These are phyloP conservation scores for Rubia yunnanensis DNA, from an alignment of 257 asterid genomes.

Conservation along the genomic window DNA sequence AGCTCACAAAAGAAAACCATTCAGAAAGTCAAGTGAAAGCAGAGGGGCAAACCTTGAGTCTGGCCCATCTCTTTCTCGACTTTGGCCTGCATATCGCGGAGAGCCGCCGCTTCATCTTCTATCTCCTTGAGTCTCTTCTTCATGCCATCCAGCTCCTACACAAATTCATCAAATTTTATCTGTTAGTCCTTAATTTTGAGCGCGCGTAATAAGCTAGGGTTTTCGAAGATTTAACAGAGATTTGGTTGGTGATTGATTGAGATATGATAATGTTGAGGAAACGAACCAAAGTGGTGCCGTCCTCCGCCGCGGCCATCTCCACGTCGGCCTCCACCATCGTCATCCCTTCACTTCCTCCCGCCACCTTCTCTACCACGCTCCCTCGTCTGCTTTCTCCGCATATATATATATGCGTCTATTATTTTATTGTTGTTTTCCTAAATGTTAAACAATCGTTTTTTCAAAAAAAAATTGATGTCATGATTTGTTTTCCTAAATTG, in stretches of 20 bases:
- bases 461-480: too few relatives aligned
- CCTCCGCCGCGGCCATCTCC: slow-evolving; percentile 56
- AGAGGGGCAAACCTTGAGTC: slow-evolving; percentile 45
- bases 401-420: too few relatives aligned
- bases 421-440: not conserved
- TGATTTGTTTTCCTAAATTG: too few relatives aligned
- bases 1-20: not conserved
- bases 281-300: slow-evolving; percentile 34
- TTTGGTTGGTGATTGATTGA: not conserved
- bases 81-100: slow-evolving; percentile 78
- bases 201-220: slow-evolving; percentile 27
- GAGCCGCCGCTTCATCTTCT: slow-evolving; percentile 80
- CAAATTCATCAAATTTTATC: not conserved
- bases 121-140: slow-evolving; percentile 78
- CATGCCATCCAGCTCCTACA: slow-evolving; percentile 65
- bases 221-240: slow-evolving; percentile 8
- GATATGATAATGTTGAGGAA: not conserved
- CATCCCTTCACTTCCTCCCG: slow-evolving; percentile 9
- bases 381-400: too few relatives aligned
- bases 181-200: not conserved
- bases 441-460: too few relatives aligned
- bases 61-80: slow-evolving; percentile 69
- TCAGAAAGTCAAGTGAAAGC: not conserved
- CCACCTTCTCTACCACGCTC: too few relatives aligned
- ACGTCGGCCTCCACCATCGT: slow-evolving; percentile 59